Conservation (phyloP, 805 yeast genomes). For the Kockiozyma suomiensis region DNA sequence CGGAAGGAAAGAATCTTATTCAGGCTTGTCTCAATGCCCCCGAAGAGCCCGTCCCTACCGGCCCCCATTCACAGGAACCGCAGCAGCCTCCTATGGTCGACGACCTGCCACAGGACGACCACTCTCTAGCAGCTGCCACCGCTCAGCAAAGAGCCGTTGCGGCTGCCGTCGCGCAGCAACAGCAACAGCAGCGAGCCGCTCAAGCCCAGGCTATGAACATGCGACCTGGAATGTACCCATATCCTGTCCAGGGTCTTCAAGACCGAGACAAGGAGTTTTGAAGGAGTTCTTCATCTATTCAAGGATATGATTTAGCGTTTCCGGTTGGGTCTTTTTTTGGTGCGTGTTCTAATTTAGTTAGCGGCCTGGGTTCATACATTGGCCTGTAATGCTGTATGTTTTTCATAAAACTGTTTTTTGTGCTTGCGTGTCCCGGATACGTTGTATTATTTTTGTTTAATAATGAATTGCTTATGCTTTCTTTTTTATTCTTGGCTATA, state of each 20-base stretch:
- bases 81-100: slow-evolving; percentile 29
- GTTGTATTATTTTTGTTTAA: background rate
- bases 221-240: slow-evolving; percentile 30
- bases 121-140: slow-evolving; percentile 15
- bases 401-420: background rate
- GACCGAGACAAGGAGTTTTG: slow-evolving; percentile 32
- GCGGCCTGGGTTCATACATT: background rate
- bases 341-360: background rate
- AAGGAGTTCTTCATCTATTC: background rate
- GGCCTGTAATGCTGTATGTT: background rate
- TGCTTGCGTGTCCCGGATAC: background rate
- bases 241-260: slow-evolving; percentile 29
- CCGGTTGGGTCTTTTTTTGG: background rate
- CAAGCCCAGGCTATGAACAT: slow-evolving; percentile 26
- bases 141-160: slow-evolving; percentile 22
- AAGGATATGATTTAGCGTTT: background rate
- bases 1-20: slow-evolving; percentile 94
- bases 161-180: slow-evolving; percentile 26
- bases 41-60: slow-evolving; percentile 33
- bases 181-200: slow-evolving; percentile 17
- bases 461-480: background rate
- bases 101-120: slow-evolving; percentile 24
- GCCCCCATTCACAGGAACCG: slow-evolving; percentile 4
- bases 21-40: slow-evolving; percentile 98
- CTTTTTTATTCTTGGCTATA: background rate